A percentile compares a stretch with the other conserved stretches of the same genome.
Evolutionary conservation across 2,329 filamentous ascomycete species (phyloP).

Genomic region (Lachnellula hyalina): DNA sequence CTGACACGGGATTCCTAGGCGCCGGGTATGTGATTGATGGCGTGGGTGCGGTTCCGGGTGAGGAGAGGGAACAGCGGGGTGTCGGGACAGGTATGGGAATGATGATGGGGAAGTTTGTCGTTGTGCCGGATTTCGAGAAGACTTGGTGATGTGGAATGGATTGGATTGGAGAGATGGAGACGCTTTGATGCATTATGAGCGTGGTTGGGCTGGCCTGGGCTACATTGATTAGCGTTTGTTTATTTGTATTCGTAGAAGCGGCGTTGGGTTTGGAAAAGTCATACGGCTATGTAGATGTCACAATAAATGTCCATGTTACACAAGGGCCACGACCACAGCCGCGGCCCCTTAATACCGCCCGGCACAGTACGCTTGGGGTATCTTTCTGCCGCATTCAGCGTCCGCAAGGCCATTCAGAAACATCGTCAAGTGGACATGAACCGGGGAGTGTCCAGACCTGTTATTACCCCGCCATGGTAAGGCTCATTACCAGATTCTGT

Average conservation of each 20-base stretch:
- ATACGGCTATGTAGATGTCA: background rate
- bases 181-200: background rate
- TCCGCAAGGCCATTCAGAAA: too few relatives aligned
- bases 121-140: constrained; percentile 53
- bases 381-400: too few relatives aligned
- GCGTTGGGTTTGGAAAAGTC: background rate
- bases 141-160: constrained; percentile 17
- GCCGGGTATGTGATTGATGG: constrained; percentile 56
- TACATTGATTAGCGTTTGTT: background rate
- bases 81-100: constrained; percentile 52
- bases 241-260: background rate
- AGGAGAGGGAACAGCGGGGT: constrained; percentile 27
- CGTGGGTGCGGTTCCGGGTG: constrained; percentile 23
- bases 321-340: too few relatives aligned
- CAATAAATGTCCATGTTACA: background rate
- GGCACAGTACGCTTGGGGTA: too few relatives aligned
- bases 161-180: background rate
- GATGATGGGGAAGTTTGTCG: constrained; percentile 58
- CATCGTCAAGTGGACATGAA: too few relatives aligned
- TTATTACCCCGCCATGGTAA: too few relatives aligned
- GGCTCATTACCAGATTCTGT: too few relatives aligned
- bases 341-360: too few relatives aligned
- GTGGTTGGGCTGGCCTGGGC: background rate
- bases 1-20: constrained; percentile 51
- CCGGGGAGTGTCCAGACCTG: too few relatives aligned